Evolutionary conservation across 495 filamentous ascomycete species (phyloP).

Genomic region (Bathelium albidoporum): DNA sequence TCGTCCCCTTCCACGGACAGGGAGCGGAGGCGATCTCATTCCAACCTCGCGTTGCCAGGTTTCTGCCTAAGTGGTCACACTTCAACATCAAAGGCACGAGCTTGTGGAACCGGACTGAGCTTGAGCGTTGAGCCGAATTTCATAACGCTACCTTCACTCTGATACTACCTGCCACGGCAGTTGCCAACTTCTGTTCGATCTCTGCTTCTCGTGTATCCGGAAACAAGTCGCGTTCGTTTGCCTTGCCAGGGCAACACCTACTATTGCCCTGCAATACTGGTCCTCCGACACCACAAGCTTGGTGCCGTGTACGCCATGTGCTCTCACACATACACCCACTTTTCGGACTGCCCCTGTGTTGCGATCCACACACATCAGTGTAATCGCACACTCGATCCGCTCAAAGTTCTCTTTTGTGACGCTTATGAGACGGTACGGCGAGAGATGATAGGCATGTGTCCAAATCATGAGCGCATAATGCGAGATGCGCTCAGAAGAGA

Average conservation of each 20-base stretch:
- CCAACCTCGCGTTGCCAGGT: too few relatives aligned
- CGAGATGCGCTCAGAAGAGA: neutral
- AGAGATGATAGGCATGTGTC: neutral
- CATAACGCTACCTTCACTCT: too few relatives aligned
- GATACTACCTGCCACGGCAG: too few relatives aligned
- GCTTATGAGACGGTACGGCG: slow-evolving; percentile 8
- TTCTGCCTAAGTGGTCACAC: too few relatives aligned
- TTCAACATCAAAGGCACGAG: too few relatives aligned
- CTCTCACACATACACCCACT: slow-evolving; percentile 18
- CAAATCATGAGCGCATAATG: slow-evolving; percentile 1
- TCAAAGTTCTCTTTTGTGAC: slow-evolving; percentile 14
- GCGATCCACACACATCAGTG: slow-evolving; percentile 16
- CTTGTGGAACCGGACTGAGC: too few relatives aligned
- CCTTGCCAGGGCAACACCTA: neutral
- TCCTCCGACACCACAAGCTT: neutral
- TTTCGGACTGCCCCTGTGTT: slow-evolving; percentile 1
- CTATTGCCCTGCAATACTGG: neutral
- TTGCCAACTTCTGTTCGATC: too few relatives aligned
- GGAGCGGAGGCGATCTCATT: too few relatives aligned
- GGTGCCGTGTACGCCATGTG: slow-evolving; percentile 7
- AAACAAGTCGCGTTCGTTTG: neutral
- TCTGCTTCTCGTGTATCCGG: too few relatives aligned
- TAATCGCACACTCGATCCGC: slow-evolving; percentile 10
- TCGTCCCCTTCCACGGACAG: too few relatives aligned
- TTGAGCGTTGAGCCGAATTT: too few relatives aligned